Evolutionary conservation across 805 yeast species (phyloP).

Genomic region (Sugiyamaella mastotermitis): DNA sequence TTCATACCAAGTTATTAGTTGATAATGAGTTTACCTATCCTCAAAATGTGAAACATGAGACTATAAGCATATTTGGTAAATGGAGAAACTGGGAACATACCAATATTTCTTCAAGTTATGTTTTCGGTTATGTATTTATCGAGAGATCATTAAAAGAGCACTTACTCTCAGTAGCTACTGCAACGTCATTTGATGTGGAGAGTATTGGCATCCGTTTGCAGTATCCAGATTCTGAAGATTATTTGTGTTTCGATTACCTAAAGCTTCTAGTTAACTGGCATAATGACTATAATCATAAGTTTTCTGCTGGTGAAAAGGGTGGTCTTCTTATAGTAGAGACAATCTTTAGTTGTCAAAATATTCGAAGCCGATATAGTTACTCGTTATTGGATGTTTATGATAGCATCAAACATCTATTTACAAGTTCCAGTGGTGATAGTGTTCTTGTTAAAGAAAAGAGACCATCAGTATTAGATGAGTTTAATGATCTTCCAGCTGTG

Average conservation of each 20-base stretch:
- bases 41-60: slow-evolving; percentile 45
- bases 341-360: slow-evolving; percentile 17
- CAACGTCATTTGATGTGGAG: slow-evolving; percentile 24
- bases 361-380: slow-evolving; percentile 21
- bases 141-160: slow-evolving; percentile 18
- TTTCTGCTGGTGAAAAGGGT: slow-evolving; percentile 8
- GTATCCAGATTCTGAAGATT: slow-evolving; percentile 29
- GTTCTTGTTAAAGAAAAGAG: not conserved
- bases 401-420: slow-evolving; percentile 2
- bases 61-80: slow-evolving; percentile 52
- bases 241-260: slow-evolving; percentile 28
- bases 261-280: slow-evolving; percentile 21
- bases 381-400: slow-evolving; percentile 16
- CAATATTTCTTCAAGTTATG: slow-evolving; percentile 49
- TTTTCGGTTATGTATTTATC: slow-evolving; percentile 49
- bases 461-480: not conserved
- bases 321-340: slow-evolving; percentile 15
- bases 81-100: slow-evolving; percentile 95
- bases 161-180: slow-evolving; percentile 9
- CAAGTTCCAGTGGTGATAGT: not conserved
- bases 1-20: slow-evolving; percentile 30
- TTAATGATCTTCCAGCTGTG: slow-evolving; percentile 2
- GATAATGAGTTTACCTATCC: slow-evolving; percentile 41
- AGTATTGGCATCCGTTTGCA: slow-evolving; percentile 27
- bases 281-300: slow-evolving; percentile 7